Conservation (phyloP, 805 yeast genomes). For the Wickerhamomyces subpelliculosus region DNA sequence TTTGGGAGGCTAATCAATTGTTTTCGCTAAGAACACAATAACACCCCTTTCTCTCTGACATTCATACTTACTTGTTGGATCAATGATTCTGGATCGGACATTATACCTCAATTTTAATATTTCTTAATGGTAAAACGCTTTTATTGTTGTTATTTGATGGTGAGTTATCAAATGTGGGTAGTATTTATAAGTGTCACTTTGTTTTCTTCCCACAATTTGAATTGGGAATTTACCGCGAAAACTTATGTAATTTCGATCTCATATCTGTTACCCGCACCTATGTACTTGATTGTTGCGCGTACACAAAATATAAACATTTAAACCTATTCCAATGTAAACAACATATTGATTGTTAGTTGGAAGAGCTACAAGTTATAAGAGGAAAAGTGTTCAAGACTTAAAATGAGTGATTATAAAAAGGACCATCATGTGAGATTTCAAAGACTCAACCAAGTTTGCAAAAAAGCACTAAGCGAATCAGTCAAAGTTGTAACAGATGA, state of each 20-base stretch:
- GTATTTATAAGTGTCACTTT: too few relatives aligned
- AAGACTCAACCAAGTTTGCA: slow-evolving; percentile 39
- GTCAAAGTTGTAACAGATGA: slow-evolving; percentile 41
- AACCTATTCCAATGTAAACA: too few relatives aligned
- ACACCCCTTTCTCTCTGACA: slow-evolving; percentile 29
- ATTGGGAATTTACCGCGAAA: too few relatives aligned
- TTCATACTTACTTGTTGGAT: slow-evolving; percentile 29
- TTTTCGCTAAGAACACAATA: slow-evolving; percentile 21
- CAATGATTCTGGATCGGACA: slow-evolving; percentile 40
- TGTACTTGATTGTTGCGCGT: too few relatives aligned
- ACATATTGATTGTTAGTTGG: too few relatives aligned
- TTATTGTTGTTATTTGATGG: too few relatives aligned
- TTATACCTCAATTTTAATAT: slow-evolving; percentile 5
- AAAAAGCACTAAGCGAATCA: slow-evolving; percentile 46
- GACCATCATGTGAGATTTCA: slow-evolving; percentile 32
- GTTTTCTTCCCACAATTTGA: too few relatives aligned
- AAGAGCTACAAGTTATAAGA: not conserved
- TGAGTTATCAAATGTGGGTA: too few relatives aligned
- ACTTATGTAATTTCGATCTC: too few relatives aligned
- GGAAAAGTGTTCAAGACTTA: slow-evolving; percentile 7
- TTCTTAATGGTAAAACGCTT: not conserved
- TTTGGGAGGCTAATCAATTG: too few relatives aligned
- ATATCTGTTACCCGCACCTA: too few relatives aligned
- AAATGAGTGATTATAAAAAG: slow-evolving; percentile 4
- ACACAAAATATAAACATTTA: too few relatives aligned